Conservation (phyloP, 192 early-diverging fungal genomes). For the Anaeromyces robustus region DNA sequence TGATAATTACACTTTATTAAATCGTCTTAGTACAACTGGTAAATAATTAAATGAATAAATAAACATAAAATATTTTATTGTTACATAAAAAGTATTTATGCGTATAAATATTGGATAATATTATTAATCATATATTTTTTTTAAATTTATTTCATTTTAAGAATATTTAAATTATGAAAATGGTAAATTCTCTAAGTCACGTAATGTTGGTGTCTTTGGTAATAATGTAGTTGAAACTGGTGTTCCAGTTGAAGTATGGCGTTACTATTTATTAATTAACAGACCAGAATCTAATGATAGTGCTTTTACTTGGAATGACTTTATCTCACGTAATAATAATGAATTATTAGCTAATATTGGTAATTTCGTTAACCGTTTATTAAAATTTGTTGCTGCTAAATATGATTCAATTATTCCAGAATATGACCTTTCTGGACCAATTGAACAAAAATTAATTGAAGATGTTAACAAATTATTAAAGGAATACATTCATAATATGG, state of each 20-base stretch:
- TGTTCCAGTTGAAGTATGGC: constrained; percentile 84
- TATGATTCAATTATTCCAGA: constrained; percentile 70
- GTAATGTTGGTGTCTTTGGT: constrained; percentile 92
- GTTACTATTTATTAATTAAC: constrained; percentile 85
- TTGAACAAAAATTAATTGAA: constrained; percentile 57
- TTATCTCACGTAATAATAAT: constrained; percentile 85
- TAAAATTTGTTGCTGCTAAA: constrained; percentile 85
- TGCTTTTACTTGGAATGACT: constrained; percentile 83
- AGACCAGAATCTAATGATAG: constrained; percentile 87
- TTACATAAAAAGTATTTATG: too few species aligned
- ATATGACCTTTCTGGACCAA: constrained; percentile 24
- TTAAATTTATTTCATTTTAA: too few species aligned
- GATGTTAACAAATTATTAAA: constrained; percentile 66
- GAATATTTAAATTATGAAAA: constrained; percentile 96
- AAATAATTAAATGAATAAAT: constrained; percentile 3
- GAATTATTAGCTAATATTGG: constrained; percentile 91
- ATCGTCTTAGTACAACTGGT: constrained; percentile 86
- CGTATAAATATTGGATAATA: too few species aligned
- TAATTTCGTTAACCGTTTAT: constrained; percentile 93
- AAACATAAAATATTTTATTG: too few species aligned
- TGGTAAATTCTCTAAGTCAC: constrained; percentile 93
- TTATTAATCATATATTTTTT: too few species aligned
- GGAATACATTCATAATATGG: constrained; percentile 55
- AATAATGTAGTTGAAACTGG: constrained; percentile 83
- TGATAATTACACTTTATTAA: constrained; percentile 80